phyloP scores from a whole-genome alignment of 148 eudicot genomes.

The Rhododendron ferrugineum region DNA sequence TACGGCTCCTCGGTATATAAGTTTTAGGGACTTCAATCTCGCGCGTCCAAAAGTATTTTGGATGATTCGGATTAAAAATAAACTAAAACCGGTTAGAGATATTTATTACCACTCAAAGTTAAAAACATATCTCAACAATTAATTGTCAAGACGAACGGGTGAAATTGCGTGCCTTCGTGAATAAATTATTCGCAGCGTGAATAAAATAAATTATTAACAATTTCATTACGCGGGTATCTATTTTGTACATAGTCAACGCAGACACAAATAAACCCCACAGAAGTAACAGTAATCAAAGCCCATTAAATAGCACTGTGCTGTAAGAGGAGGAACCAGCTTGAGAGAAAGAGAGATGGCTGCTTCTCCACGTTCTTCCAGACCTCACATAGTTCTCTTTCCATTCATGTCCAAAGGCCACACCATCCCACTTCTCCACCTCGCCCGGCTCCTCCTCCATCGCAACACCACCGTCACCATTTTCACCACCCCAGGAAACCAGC shows the following conservation, averaged over 20 bases:
- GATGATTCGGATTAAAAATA: too few relatives aligned
- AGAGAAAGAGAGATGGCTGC: not conserved
- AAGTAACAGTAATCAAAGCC: not conserved
- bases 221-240: too few relatives aligned
- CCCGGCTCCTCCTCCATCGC: not conserved
- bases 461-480: not conserved
- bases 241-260: too few relatives aligned
- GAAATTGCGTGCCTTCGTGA: too few relatives aligned
- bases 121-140: too few relatives aligned
- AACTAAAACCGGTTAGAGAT: too few relatives aligned
- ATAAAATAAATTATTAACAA: too few relatives aligned
- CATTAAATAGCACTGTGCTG: not conserved
- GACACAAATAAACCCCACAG: not conserved
- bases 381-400: constrained; percentile 36
- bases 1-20: too few relatives aligned
- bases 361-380: not conserved
- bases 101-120: too few relatives aligned
- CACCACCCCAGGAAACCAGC: constrained; percentile 52
- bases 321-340: not conserved
- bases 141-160: accelerated
- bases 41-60: too few relatives aligned
- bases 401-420: constrained; percentile 94
- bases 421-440: constrained; percentile 40
- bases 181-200: too few relatives aligned
- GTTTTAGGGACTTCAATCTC: too few relatives aligned